Percentiles rank a stretch among this genome's conserved stretches.
Conservation (phyloP, 2,329 filamentous ascomycete genomes). For the Alternaria triticina region DNA sequence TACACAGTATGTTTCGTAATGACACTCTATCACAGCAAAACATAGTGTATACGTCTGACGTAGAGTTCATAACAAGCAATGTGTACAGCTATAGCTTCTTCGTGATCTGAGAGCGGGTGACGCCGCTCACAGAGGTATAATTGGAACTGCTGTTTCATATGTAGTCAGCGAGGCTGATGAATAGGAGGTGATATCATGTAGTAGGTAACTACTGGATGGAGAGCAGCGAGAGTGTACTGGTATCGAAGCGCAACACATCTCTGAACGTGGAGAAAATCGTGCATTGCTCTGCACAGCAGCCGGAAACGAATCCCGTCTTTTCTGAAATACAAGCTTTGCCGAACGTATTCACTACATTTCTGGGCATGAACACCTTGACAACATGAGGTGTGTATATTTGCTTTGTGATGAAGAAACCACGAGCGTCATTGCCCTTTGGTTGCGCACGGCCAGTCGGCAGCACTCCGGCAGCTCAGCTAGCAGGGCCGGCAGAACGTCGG, state of each 20-base stretch:
- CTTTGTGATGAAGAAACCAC: neutral
- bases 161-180: fast-evolving
- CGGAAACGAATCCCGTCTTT: neutral
- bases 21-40: no score
- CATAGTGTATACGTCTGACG: neutral
- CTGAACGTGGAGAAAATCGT: neutral
- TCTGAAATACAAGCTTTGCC: neutral
- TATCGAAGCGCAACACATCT: neutral
- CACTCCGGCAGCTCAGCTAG: neutral
- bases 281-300: neutral
- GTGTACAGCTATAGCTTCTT: neutral
- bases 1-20: neutral
- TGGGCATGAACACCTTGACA: neutral
- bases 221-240: neutral
- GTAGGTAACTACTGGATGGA: neutral
- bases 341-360: neutral
- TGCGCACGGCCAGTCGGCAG: neutral
- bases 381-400: neutral
- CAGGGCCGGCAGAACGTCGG: neutral
- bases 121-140: neutral
- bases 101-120: no score
- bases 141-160: fast-evolving
- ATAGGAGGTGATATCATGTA: fast-evolving
- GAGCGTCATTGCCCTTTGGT: neutral
- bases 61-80: neutral